These are phyloP conservation scores for Musa acuminata DNA, from an alignment of 176 grass and related monocot genomes.

Conservation along the genomic window DNA sequence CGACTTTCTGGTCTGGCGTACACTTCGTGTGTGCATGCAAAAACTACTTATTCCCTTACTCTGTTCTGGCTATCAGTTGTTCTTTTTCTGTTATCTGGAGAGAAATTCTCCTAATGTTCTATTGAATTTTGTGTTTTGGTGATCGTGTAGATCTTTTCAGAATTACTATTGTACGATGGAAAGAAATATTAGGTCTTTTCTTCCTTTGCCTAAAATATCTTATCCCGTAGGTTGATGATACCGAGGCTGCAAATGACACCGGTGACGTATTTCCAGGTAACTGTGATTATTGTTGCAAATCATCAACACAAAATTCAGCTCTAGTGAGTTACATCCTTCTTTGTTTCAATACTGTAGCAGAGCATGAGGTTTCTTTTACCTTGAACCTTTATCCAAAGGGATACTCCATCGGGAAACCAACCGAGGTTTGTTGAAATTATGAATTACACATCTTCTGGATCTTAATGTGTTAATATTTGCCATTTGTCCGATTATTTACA, in stretches of 20 bases:
- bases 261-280: not conserved
- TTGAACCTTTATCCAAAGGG: constrained; percentile 78
- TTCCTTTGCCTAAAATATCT: not conserved
- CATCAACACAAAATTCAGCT: constrained; percentile 9
- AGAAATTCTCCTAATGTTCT: too few species aligned
- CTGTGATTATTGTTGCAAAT: constrained; percentile 20
- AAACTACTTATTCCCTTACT: not conserved
- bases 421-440: constrained; percentile 43
- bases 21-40: not conserved
- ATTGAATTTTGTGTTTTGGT: not conserved
- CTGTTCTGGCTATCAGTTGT: not conserved
- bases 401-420: constrained; percentile 75
- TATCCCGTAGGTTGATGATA: not conserved
- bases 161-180: not conserved
- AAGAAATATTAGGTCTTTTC: not conserved
- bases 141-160: not conserved
- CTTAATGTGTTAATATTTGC: too few species aligned
- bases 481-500: not conserved
- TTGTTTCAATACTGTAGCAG: constrained; percentile 31
- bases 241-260: not conserved
- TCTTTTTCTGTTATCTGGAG: not conserved
- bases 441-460: not conserved
- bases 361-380: constrained; percentile 83
- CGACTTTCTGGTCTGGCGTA: not conserved
- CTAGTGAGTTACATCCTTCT: constrained; percentile 7